Evolutionary conservation across 2,329 filamentous ascomycete genomes (phyloP), one percentile per base, ranked within the genome.

Genomic region (Stagonosporopsis rhizophila): DNA sequence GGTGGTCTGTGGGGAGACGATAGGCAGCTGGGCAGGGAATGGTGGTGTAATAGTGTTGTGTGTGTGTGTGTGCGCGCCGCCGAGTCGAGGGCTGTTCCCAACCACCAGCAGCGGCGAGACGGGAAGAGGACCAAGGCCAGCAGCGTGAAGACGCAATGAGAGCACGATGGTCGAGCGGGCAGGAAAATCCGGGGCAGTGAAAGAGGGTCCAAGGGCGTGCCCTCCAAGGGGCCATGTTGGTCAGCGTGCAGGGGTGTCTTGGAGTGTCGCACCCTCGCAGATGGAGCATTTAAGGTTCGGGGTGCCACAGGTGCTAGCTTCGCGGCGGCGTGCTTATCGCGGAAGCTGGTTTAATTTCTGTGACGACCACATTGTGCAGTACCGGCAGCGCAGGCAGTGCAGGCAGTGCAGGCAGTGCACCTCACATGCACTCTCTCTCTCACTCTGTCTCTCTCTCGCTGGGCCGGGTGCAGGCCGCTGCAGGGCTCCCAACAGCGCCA

Each of bases 171-270:
- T 30, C 14, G 44, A 20, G 35, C 17, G 6, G 17, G 3, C 6
- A 15, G 42, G 53, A 52, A 34, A 48, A 56, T 56, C 53, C 46
- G 53, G 53, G 53, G 53, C 46, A 52, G 42, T 34, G 19, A 39
- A 30, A 32, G 22, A 39, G 28, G 23, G 41, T 50, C 47, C 22
- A 51, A 46, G 53, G 35, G 17, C 35, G 11, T 20, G 35, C 44
- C 46, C 27, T 45, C 41, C 49, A 45, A 52, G 48, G 40, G 34
- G 27, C 11, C 27, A 12, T 40, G 42, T 28, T 23, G n/a, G 37
- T 41, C 42, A 53, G 50, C 17, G 35, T 22, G 48, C 42, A 47
- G 42, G 53, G 53, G 42, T n/a, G 28, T 30, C 32, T 49, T 39
- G 17, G 40, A 2, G 46, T 15, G 28, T 30, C 20, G 44, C 42